These are phyloP conservation scores for Hypoxylon sp. DNA, from an alignment of 2,329 filamentous ascomycete genomes.

Conservation along the genomic window DNA sequence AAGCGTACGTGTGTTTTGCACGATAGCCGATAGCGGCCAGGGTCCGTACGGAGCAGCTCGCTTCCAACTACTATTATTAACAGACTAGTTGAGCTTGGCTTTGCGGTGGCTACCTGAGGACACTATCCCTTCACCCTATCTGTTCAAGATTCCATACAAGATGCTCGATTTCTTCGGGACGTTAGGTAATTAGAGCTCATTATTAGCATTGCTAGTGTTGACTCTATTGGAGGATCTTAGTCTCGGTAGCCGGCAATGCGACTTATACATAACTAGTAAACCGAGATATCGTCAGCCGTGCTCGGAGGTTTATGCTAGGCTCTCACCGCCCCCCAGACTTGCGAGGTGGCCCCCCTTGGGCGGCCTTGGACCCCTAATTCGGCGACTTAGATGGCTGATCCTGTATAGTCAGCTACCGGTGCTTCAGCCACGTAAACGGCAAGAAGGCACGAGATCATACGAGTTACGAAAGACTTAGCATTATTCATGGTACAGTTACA, in stretches of 20 bases:
- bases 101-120: slow-evolving; percentile 16
- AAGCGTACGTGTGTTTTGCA: slow-evolving; percentile 22
- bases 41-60: slow-evolving; percentile 19
- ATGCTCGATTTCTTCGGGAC: slow-evolving; percentile 20
- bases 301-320: slow-evolving; percentile 30
- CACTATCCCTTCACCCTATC: slow-evolving; percentile 13
- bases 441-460: slow-evolving; percentile 35
- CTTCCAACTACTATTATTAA: slow-evolving; percentile 29
- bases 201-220: slow-evolving; percentile 23
- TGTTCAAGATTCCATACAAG: slow-evolving; percentile 18
- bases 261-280: slow-evolving; percentile 28
- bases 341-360: slow-evolving; percentile 22
- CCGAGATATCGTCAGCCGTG: slow-evolving; percentile 35
- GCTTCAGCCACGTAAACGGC: slow-evolving; percentile 40
- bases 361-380: slow-evolving; percentile 24
- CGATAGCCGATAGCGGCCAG: slow-evolving; percentile 37
- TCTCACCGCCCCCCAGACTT: slow-evolving; percentile 38
- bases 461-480: slow-evolving; percentile 14
- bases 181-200: slow-evolving; percentile 28
- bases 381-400: slow-evolving; percentile 28
- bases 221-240: slow-evolving; percentile 13
- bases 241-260: slow-evolving; percentile 21
- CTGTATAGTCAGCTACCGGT: slow-evolving; percentile 24
- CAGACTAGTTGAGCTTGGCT: slow-evolving; percentile 28
- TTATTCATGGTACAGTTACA: slow-evolving; percentile 20